These are phyloP conservation scores for Didymella pomorum DNA, from an alignment of 2,329 filamentous ascomycete species.

Conservation along the genomic window DNA sequence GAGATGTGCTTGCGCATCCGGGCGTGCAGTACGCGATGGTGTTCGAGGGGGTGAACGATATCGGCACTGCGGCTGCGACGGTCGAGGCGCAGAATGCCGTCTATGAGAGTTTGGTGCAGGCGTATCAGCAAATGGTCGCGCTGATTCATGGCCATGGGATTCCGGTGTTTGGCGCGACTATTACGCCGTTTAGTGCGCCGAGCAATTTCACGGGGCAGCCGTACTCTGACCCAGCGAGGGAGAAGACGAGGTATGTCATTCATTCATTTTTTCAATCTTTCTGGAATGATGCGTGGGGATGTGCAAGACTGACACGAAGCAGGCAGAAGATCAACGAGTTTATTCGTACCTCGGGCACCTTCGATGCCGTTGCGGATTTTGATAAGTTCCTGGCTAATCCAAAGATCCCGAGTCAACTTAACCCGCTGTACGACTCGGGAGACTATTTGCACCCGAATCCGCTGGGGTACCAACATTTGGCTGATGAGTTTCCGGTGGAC, in stretches of 20 bases:
- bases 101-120: conserved; percentile 62
- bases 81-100: conserved; percentile 56
- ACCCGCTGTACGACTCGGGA: conserved; percentile 63
- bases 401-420: conserved; percentile 57
- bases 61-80: conserved; percentile 62
- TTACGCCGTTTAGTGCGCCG: conserved; percentile 67
- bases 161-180: conserved; percentile 69
- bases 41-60: conserved; percentile 72
- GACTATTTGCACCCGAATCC: conserved; percentile 72
- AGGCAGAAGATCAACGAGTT: conserved; percentile 65
- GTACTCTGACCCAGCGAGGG: conserved; percentile 64
- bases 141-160: conserved; percentile 64
- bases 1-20: conserved; percentile 68
- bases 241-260: conserved; percentile 59
- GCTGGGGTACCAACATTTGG: conserved; percentile 66
- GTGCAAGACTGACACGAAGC: too few species aligned
- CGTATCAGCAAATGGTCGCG: conserved; percentile 65
- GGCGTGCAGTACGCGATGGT: conserved; percentile 69
- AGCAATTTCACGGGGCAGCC: conserved; percentile 55
- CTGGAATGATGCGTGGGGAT: too few species aligned
- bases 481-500: conserved; percentile 64
- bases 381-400: conserved; percentile 64
- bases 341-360: conserved; percentile 64
- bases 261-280: too few species aligned
- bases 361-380: conserved; percentile 70